These are phyloP conservation scores for Mallotus japonicus DNA, from an alignment of 441 rosid genomes.

Conservation along the genomic window DNA sequence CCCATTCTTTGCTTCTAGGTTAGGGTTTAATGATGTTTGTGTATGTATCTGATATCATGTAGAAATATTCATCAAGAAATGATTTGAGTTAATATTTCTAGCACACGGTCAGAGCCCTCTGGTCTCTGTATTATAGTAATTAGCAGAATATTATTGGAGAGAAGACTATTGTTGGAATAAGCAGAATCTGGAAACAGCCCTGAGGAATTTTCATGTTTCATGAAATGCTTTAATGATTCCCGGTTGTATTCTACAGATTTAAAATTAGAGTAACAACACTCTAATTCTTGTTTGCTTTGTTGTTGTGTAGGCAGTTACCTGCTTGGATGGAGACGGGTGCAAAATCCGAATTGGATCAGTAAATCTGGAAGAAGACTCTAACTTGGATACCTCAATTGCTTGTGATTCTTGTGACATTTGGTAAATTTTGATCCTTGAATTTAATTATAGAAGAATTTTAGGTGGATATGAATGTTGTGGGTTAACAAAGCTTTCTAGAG, in stretches of 20 bases:
- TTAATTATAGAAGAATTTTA: background rate
- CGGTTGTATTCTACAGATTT: slow-evolving; percentile 15
- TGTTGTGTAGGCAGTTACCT: slow-evolving; percentile 91
- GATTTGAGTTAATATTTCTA: slow-evolving; percentile 13
- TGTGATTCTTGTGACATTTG: slow-evolving; percentile 97
- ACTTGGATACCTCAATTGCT: slow-evolving; percentile 95
- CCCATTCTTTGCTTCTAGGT: background rate
- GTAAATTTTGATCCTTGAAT: slow-evolving; percentile 39
- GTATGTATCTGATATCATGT: background rate
- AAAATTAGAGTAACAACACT: slow-evolving; percentile 21
- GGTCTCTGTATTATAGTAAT: background rate
- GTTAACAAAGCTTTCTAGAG: background rate
- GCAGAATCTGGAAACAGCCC: background rate
- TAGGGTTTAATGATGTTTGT: slow-evolving; percentile 1
- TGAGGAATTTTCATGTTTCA: background rate
- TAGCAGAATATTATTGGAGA: background rate
- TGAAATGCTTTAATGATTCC: slow-evolving; percentile 10
- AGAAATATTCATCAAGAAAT: background rate
- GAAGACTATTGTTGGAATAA: slow-evolving; percentile 3
- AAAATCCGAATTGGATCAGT: slow-evolving; percentile 62
- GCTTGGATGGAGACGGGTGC: slow-evolving; percentile 98
- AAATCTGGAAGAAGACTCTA: slow-evolving; percentile 54
- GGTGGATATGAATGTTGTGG: background rate
- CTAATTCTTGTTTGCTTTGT: slow-evolving; percentile 34
- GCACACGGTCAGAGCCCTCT: slow-evolving; percentile 2